Conservation (phyloP, 495 filamentous ascomycete species). For the Massariosphaeria phaeospora region DNA sequence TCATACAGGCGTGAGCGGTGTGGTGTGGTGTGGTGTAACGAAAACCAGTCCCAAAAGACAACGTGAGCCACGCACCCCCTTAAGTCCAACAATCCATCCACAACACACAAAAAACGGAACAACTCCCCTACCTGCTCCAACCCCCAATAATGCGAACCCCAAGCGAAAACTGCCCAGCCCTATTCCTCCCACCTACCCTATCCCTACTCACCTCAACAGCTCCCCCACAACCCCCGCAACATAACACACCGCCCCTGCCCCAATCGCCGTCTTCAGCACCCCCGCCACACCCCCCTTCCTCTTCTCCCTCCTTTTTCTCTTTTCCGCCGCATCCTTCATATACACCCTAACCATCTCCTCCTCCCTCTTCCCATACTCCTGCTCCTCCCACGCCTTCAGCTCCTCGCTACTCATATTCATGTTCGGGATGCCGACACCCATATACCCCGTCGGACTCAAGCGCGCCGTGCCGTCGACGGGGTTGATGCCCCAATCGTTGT, state of each 20-base stretch:
- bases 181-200: not conserved
- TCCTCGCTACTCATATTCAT: not conserved
- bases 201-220: not conserved
- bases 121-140: too few relatives aligned
- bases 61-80: too few relatives aligned
- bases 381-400: not conserved
- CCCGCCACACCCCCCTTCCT: constrained; percentile 3
- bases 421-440: not conserved
- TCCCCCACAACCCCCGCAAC: constrained; percentile 21
- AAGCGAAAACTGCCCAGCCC: too few relatives aligned
- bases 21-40: too few relatives aligned
- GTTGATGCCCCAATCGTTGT: constrained; percentile 3
- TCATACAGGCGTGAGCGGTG: too few relatives aligned
- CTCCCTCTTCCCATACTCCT: not conserved
- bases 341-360: not conserved
- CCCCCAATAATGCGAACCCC: too few relatives aligned
- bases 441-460: constrained; percentile 9
- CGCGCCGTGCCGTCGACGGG: constrained; percentile 15
- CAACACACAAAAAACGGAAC: too few relatives aligned
- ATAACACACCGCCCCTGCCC: constrained; percentile 19
- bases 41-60: too few relatives aligned
- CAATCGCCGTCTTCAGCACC: constrained; percentile 25
- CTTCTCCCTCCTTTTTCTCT: not conserved
- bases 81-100: too few relatives aligned
- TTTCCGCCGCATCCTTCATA: not conserved